Percentiles rank a stretch among this genome's conserved stretches.
These are phyloP conservation scores for Auricularia sp. DNA, from an alignment of 768 basidiomycete species.

Conservation along the genomic window DNA sequence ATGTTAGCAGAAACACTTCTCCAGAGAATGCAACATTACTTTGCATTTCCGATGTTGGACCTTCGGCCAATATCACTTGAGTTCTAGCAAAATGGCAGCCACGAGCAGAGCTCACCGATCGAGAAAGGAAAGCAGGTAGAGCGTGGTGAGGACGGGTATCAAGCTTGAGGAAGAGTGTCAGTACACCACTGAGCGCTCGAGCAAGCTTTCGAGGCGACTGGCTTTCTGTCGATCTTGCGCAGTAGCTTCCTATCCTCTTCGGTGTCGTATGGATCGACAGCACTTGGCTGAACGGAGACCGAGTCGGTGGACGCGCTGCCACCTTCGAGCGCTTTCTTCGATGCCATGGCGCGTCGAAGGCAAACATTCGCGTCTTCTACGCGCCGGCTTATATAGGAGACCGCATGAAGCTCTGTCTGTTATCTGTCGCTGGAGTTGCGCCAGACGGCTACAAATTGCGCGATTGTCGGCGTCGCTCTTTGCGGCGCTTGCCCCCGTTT, in stretches of 20 bases:
- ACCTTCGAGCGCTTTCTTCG: not conserved
- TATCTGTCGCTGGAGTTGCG: not conserved
- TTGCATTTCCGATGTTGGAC: slow-evolving; percentile 31
- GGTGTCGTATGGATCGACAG: slow-evolving; percentile 4
- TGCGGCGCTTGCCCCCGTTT: no score
- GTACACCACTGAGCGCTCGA: not conserved
- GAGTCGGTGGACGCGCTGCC: not conserved
- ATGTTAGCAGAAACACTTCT: not conserved
- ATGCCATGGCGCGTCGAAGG: not conserved
- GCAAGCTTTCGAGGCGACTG: not conserved
- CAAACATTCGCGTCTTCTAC: not conserved
- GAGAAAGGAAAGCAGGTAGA: slow-evolving; percentile 33
- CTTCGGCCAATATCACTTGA: slow-evolving; percentile 7
- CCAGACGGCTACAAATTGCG: not conserved
- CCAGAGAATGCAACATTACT: slow-evolving; percentile 13
- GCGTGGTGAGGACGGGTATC: slow-evolving; percentile 29
- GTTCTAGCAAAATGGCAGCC: not conserved
- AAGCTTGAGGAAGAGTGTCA: slow-evolving; percentile 14
- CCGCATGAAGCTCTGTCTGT: not conserved
- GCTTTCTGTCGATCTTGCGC: slow-evolving; percentile 23
- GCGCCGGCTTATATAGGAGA: not conserved
- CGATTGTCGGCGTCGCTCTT: not conserved
- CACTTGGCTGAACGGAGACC: not conserved
- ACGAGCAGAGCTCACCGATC: slow-evolving; percentile 21
- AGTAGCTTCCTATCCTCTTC: slow-evolving; percentile 18